phyloP scores from a whole-genome alignment of 257 asterid genomes.

The Gynochthodes officinalis region DNA sequence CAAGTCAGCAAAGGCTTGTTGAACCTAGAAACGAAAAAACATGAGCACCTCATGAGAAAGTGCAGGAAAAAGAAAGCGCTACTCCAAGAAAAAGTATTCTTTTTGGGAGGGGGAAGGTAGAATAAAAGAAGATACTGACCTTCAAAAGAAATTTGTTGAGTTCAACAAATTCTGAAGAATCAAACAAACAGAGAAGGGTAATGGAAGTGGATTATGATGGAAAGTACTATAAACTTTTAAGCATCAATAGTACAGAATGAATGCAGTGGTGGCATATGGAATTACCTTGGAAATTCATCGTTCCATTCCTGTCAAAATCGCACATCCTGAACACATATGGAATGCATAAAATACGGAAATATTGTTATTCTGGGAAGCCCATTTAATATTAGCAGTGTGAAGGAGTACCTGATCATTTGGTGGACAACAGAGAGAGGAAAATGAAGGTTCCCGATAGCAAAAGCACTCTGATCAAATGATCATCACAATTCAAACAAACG shows the following conservation, averaged over 20 bases:
- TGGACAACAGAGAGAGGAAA: conserved; percentile 67
- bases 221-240: background rate
- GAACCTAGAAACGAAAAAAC: conserved; percentile 50
- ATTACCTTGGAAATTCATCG: conserved; percentile 73
- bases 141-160: conserved; percentile 80
- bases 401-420: conserved; percentile 71
- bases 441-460: conserved; percentile 64
- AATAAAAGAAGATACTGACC: conserved; percentile 40
- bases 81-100: too few relatives aligned
- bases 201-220: background rate
- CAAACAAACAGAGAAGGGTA: conserved; percentile 3
- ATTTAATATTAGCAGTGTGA: too few relatives aligned
- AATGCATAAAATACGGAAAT: background rate
- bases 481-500: background rate
- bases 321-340: conserved; percentile 51
- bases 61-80: background rate
- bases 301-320: conserved; percentile 73
- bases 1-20: conserved; percentile 69
- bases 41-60: background rate
- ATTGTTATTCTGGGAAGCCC: background rate
- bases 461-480: conserved; percentile 42
- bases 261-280: background rate
- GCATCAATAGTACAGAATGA: background rate
- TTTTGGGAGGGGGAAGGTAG: background rate
- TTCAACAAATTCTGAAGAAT: conserved; percentile 56